Conservation (phyloP, 768 basidiomycete genomes). For the Gloeopeniophorella convolvens region DNA sequence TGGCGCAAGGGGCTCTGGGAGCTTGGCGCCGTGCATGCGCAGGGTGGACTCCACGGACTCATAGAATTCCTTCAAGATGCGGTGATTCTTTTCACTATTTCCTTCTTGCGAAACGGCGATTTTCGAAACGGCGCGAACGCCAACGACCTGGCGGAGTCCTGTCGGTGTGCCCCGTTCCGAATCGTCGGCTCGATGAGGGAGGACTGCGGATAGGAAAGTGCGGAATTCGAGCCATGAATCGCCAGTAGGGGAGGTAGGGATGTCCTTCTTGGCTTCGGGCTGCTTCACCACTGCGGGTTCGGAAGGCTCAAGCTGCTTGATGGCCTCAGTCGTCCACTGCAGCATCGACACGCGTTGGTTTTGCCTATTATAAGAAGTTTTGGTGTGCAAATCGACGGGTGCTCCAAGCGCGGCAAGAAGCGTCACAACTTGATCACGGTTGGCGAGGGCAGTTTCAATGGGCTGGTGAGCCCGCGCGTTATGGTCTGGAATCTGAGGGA, state of each 20-base stretch:
- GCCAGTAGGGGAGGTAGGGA: neutral
- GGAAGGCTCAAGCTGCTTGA: neutral
- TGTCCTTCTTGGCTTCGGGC: neutral
- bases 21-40: neutral
- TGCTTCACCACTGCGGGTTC: neutral
- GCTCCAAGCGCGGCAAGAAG: conserved; percentile 28
- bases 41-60: neutral
- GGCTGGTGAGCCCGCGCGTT: conserved; percentile 17
- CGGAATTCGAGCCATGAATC: conserved; percentile 2
- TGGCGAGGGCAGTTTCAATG: conserved; percentile 24
- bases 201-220: neutral
- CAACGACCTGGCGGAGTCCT: no score
- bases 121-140: no score
- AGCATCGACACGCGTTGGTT: conserved; percentile 14
- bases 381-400: conserved; percentile 17
- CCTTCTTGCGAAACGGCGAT: no score
- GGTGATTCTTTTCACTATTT: neutral
- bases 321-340: conserved; percentile 18
- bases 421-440: conserved; percentile 23
- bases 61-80: neutral
- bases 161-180: no score
- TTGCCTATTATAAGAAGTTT: neutral
- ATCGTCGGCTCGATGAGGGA: neutral
- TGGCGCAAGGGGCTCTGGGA: no score
- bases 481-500: neutral